Evolutionary conservation across 2,329 filamentous ascomycete genomes (phyloP).

Genomic region (Aspergillus aculeatinus): DNA sequence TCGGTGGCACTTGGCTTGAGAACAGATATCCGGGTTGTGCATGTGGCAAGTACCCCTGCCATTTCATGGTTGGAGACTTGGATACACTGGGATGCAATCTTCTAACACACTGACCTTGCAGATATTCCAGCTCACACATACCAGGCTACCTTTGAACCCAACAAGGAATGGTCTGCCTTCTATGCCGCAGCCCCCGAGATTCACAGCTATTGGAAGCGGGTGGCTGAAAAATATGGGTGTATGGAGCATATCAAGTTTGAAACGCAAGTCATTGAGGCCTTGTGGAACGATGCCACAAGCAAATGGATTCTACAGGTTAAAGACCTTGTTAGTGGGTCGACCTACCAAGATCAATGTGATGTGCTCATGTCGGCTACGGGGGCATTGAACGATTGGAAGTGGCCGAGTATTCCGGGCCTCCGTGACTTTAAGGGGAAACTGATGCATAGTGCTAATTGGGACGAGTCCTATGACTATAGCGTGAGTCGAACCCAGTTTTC

Average conservation of each 20-base stretch:
- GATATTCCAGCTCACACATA: conserved; percentile 51
- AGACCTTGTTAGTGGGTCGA: conserved; percentile 21
- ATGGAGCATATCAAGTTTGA: conserved; percentile 50
- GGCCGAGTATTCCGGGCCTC: conserved; percentile 49
- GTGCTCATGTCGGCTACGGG: conserved; percentile 43
- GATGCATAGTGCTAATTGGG: conserved; percentile 48
- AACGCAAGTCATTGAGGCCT: conserved; percentile 45
- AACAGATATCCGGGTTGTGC: conserved; percentile 39
- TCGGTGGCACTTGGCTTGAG: conserved; percentile 38
- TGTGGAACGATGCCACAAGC: conserved; percentile 42
- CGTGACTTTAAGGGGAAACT: conserved; percentile 48
- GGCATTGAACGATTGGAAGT: conserved; percentile 44
- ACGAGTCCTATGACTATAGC: conserved; percentile 36
- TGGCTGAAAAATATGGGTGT: conserved; percentile 47
- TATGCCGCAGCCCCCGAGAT: conserved; percentile 52
- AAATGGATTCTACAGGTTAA: conserved; percentile 32
- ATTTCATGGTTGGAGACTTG: no score
- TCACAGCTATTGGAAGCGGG: conserved; percentile 48
- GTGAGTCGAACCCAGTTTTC: conserved; percentile 15
- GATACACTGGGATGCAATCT: no score
- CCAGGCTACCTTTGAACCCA: conserved; percentile 53
- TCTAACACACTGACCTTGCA: conserved; percentile 9
- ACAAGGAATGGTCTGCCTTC: conserved; percentile 49
- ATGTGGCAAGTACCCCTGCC: conserved; percentile 28
- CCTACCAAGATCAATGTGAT: conserved; percentile 31